Conservation (phyloP, 768 basidiomycete genomes). For the Suillus alpinus region DNA sequence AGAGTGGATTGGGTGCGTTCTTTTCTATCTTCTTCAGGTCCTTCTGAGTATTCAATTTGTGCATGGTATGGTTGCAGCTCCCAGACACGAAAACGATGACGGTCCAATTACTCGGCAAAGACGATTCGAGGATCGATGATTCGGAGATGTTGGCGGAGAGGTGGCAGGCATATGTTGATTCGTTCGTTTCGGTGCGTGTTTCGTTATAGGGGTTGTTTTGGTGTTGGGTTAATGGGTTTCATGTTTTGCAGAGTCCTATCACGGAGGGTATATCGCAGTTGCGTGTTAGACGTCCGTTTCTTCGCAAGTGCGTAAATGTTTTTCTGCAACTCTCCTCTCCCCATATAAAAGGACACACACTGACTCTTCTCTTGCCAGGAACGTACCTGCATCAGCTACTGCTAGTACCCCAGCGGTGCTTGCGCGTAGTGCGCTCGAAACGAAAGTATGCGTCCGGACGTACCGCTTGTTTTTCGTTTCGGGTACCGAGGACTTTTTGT, state of each 20-base stretch:
- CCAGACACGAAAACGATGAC: conserved; percentile 66
- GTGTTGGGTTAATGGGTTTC: not conserved
- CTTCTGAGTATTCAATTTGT: conserved; percentile 1
- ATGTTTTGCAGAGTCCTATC: conserved; percentile 45
- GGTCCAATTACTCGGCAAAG: conserved; percentile 75
- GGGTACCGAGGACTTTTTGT: conserved; percentile 61
- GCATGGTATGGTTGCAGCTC: conserved; percentile 38
- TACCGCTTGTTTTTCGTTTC: conserved; percentile 82
- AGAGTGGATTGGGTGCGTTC: conserved; percentile 68
- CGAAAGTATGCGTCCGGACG: conserved; percentile 80
- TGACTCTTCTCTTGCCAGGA: conserved; percentile 20
- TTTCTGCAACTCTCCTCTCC: too few relatives aligned
- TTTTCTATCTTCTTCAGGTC: not conserved
- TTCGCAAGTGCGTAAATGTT: conserved; percentile 51
- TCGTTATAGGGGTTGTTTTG: not conserved
- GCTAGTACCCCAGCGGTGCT: conserved; percentile 42
- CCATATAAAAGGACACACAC: conserved; percentile 7
- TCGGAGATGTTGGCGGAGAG: conserved; percentile 72
- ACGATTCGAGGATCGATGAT: conserved; percentile 72
- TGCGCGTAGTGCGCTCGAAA: conserved; percentile 65
- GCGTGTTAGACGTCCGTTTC: conserved; percentile 57
- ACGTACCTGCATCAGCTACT: conserved; percentile 12
- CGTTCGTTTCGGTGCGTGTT: conserved; percentile 61
- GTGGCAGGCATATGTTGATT: conserved; percentile 79
- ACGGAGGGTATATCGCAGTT: conserved; percentile 50